Conservation (phyloP, 2,329 filamentous ascomycete genomes). For the Fusarium nodosum region DNA sequence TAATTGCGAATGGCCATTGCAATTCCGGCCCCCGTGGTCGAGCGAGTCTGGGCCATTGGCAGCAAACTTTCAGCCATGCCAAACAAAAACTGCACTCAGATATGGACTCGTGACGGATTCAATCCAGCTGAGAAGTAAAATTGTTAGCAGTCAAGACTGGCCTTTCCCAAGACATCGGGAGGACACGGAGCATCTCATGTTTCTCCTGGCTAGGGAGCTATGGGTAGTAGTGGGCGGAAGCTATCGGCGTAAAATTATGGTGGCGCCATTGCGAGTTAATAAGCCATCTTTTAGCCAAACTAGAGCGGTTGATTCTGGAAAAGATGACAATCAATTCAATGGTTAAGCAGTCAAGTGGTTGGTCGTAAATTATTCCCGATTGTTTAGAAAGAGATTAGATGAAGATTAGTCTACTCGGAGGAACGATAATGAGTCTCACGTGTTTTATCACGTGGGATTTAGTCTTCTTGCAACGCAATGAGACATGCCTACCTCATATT, state of each 20-base stretch:
- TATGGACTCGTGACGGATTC: slow-evolving; percentile 24
- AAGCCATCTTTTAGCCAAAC: slow-evolving; percentile 26
- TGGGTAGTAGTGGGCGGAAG: slow-evolving; percentile 21
- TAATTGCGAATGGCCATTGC: slow-evolving; percentile 42
- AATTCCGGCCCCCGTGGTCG: slow-evolving; percentile 43
- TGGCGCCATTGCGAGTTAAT: slow-evolving; percentile 24
- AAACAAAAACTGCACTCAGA: slow-evolving; percentile 2
- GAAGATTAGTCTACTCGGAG: background rate
- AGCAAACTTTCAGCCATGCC: slow-evolving; percentile 11
- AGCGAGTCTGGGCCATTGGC: slow-evolving; percentile 43
- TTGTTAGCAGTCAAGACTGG: slow-evolving; percentile 11
- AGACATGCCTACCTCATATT: too few species aligned
- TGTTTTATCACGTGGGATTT: slow-evolving; percentile 17
- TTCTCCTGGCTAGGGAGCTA: slow-evolving; percentile 11
- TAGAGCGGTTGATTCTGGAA: background rate
- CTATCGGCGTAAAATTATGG: slow-evolving; percentile 13
- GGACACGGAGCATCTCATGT: slow-evolving; percentile 33
- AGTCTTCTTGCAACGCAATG: background rate
- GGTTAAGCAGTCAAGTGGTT: slow-evolving; percentile 3
- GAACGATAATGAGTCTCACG: background rate
- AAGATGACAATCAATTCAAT: slow-evolving; percentile 4
- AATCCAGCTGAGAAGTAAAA: background rate
- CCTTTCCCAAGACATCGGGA: slow-evolving; percentile 33
- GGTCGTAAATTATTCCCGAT: background rate
- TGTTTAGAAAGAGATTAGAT: slow-evolving; percentile 10